Evolutionary conservation across 495 filamentous ascomycete genomes (phyloP).

Genomic region (Paragyromitra xinjiangensis): DNA sequence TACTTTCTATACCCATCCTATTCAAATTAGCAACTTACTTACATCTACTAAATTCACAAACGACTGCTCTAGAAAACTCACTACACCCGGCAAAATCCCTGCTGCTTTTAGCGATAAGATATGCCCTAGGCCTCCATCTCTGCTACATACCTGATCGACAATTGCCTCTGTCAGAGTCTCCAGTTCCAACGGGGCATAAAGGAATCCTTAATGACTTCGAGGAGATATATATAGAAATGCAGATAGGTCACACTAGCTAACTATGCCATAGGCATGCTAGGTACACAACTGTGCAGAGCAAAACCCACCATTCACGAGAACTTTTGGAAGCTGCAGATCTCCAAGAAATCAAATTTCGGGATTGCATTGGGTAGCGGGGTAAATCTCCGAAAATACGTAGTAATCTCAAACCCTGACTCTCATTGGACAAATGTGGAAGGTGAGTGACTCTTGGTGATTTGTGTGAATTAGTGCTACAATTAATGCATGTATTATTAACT

Average conservation of each 20-base stretch:
- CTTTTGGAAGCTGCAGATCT: not conserved
- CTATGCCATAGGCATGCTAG: too few species aligned
- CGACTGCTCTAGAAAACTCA: constrained; percentile 10
- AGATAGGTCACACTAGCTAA: too few species aligned
- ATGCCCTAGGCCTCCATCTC: constrained; percentile 63
- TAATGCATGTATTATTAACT: not conserved
- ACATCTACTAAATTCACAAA: not conserved
- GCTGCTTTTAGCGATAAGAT: constrained; percentile 64
- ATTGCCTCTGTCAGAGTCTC: constrained; percentile 74
- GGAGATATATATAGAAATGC: too few species aligned
- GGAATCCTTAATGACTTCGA: too few species aligned
- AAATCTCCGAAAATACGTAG: not conserved
- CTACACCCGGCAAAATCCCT: not conserved
- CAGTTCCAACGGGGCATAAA: constrained; percentile 67
- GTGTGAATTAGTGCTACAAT: not conserved
- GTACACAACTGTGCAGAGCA: too few species aligned
- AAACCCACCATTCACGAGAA: not conserved
- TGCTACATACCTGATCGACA: constrained; percentile 67
- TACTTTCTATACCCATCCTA: constrained; percentile 52
- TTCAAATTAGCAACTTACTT: constrained; percentile 3
- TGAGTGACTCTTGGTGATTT: not conserved
- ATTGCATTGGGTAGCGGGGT: not conserved
- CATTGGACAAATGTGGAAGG: not conserved
- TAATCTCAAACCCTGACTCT: not conserved
- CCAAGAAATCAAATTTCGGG: not conserved